Conservation (phyloP, 148 eudicot species). For the Heliosperma pusillum region DNA sequence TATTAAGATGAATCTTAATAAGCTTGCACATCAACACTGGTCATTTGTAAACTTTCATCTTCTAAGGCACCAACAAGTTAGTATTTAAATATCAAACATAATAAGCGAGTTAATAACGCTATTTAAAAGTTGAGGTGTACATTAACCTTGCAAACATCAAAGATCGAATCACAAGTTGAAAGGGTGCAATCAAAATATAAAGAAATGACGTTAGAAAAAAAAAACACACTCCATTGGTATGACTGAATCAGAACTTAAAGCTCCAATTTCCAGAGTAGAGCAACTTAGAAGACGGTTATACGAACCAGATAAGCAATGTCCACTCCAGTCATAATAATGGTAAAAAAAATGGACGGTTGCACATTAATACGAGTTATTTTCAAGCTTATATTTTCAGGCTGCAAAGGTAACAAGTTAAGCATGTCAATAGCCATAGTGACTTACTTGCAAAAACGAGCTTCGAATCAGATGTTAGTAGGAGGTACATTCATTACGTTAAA, state of each 20-base stretch:
- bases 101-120: background rate
- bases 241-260: background rate
- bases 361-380: background rate
- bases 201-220: background rate
- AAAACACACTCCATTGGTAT: background rate
- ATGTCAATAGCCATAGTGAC: background rate
- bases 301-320: too few species aligned
- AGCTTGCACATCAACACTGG: background rate
- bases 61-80: background rate
- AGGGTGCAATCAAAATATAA: background rate
- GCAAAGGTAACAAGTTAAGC: background rate
- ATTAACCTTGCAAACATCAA: background rate
- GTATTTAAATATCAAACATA: background rate
- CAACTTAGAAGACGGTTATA: background rate
- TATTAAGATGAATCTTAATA: background rate
- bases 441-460: background rate
- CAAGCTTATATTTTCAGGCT: background rate
- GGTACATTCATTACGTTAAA: background rate
- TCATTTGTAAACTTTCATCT: background rate
- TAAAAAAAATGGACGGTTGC: background rate
- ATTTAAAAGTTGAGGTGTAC: too few species aligned
- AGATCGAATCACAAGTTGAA: too few species aligned
- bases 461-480: background rate
- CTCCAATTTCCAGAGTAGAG: background rate
- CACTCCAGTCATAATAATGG: background rate